These are phyloP conservation scores for Russula compacta DNA, from an alignment of 768 basidiomycete genomes.

Conservation along the genomic window DNA sequence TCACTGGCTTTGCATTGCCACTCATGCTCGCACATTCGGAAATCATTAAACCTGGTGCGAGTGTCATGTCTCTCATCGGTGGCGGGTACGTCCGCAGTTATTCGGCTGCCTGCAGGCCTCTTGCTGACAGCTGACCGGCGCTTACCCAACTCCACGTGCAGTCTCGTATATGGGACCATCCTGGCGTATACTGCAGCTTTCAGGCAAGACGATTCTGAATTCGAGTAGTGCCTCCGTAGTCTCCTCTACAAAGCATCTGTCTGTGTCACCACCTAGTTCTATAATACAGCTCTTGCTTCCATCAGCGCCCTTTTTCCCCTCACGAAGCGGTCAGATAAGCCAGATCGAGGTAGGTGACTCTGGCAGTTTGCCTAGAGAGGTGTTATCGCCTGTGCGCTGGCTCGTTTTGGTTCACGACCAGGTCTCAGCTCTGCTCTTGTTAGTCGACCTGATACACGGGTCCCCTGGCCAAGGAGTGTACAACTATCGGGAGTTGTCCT, in stretches of 20 bases:
- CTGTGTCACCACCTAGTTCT: conserved; percentile 4
- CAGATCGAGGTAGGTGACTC: neutral
- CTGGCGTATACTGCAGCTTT: conserved; percentile 80
- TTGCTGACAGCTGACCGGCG: neutral
- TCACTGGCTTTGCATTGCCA: conserved; percentile 90
- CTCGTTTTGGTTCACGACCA: neutral
- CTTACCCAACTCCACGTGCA: conserved; percentile 22
- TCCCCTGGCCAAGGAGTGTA: neutral
- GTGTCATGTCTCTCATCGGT: conserved; percentile 90
- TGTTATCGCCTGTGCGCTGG: neutral
- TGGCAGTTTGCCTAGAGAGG: neutral
- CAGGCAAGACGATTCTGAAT: conserved; percentile 75
- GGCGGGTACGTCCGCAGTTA: conserved; percentile 55
- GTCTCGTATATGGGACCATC: conserved; percentile 86
- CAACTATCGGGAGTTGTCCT: conserved; percentile 14
- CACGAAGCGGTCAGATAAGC: neutral
- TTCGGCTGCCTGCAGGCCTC: neutral
- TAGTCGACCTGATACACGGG: neutral
- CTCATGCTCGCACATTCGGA: conserved; percentile 87
- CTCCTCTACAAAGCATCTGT: neutral
- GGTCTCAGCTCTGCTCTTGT: neutral
- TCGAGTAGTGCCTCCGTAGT: conserved; percentile 36
- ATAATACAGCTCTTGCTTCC: neutral
- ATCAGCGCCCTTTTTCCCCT: neutral
- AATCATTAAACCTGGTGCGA: conserved; percentile 75